A percentile compares a stretch with the other conserved stretches of the same genome.
Evolutionary conservation across 2,329 filamentous ascomycete genomes (phyloP).

Genomic region (Diaporthe ilicicola): DNA sequence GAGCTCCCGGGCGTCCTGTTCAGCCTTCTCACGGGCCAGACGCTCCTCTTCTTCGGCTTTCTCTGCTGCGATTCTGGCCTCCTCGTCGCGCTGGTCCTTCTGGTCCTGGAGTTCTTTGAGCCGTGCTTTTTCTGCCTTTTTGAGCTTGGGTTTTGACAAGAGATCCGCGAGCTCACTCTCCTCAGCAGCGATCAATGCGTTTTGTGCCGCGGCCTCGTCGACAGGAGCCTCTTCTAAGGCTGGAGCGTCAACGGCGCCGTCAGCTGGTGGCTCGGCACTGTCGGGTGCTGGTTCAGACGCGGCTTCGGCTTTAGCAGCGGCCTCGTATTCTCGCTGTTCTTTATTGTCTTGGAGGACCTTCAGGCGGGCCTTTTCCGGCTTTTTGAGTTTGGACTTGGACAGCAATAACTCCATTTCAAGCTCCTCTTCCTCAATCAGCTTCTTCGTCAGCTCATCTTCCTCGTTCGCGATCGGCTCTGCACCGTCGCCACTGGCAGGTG

Average conservation of each 20-base stretch:
- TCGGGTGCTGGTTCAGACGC: background rate
- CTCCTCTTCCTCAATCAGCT: slow-evolving; percentile 30
- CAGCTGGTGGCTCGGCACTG: background rate
- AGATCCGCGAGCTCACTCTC: slow-evolving; percentile 30
- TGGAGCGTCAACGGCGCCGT: background rate
- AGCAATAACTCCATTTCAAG: slow-evolving; percentile 25
- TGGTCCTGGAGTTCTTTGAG: slow-evolving; percentile 31
- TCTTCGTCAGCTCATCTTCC: slow-evolving; percentile 23
- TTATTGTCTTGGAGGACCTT: slow-evolving; percentile 28
- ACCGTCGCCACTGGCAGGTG: background rate
- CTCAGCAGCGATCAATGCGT: slow-evolving; percentile 29
- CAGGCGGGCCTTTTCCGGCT: slow-evolving; percentile 24
- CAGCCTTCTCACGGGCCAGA: slow-evolving; percentile 16
- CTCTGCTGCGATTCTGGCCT: slow-evolving; percentile 17
- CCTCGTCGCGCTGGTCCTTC: slow-evolving; percentile 29
- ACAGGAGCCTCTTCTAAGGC: background rate
- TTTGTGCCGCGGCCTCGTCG: slow-evolving; percentile 26
- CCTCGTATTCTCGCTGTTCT: slow-evolving; percentile 26
- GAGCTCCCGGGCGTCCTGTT: slow-evolving; percentile 27
- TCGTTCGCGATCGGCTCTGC: background rate
- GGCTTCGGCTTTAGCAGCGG: slow-evolving; percentile 13
- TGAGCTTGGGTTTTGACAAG: slow-evolving; percentile 16
- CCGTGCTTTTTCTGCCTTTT: slow-evolving; percentile 24
- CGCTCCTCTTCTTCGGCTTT: slow-evolving; percentile 24
- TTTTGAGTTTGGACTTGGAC: slow-evolving; percentile 29